Conservation (phyloP, 306 rosid genomes). For the Heteromeles arbutifolia region DNA sequence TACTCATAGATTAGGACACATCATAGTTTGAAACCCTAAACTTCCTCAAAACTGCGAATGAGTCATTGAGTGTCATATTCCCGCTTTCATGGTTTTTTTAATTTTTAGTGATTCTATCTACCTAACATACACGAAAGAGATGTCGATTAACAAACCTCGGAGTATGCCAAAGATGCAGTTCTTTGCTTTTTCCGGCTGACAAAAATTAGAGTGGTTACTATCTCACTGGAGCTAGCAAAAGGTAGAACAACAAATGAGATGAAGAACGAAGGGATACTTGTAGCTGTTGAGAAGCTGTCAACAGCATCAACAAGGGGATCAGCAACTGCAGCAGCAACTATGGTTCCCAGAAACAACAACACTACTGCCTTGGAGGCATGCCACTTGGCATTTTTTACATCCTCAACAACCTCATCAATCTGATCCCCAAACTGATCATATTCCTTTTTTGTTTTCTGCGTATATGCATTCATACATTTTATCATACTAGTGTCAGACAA, state of each 20-base stretch:
- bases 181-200: conserved; percentile 8
- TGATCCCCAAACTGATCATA: conserved; percentile 8
- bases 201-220: conserved; percentile 10
- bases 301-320: conserved; percentile 24
- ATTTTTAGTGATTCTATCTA: background rate
- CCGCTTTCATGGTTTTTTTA: too few species aligned
- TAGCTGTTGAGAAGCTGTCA: conserved; percentile 14
- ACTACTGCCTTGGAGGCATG: conserved; percentile 1
- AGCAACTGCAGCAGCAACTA: conserved; percentile 10
- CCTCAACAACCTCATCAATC: conserved; percentile 26
- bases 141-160: background rate
- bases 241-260: conserved; percentile 21
- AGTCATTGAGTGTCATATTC: too few species aligned
- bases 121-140: background rate
- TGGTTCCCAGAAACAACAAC: conserved; percentile 12
- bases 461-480: background rate
- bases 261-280: conserved; percentile 22
- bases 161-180: conserved; percentile 7
- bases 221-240: conserved; percentile 14
- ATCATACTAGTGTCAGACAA: background rate
- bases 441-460: conserved; percentile 21
- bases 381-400: conserved; percentile 19
- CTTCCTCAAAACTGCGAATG: background rate
- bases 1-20: background rate
- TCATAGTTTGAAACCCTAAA: background rate